Evolutionary conservation across 2,329 filamentous ascomycete genomes (phyloP), one percentile per base, ranked within the genome.

Genomic region (Xylaria polymorpha): DNA sequence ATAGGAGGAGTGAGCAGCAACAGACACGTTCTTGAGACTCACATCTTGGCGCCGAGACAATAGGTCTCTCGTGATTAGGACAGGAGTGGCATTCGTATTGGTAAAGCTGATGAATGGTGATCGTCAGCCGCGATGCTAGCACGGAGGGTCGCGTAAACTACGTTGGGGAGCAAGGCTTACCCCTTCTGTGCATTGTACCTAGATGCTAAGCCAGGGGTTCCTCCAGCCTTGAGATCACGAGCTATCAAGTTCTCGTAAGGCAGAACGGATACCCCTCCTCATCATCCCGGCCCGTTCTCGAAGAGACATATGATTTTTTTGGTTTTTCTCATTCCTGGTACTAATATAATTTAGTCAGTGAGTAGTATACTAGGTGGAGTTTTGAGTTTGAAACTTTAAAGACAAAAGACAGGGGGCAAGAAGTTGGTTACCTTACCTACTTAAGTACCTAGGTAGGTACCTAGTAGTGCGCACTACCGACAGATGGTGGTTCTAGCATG

Each of bases 31-130:
- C 29, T 61, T n/a, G 35, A 29, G 32, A 59, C 35, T 59, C 35
- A 29, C 59, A 53, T 66, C 67, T 69, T 67, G 67, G 67, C 67
- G 67, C 67, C 64, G 51, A 69, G 66, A 66, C 62, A 61, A 56
- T 44, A 39, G 37, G 35, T 9, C 44, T 58, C 57, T 50, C 66
- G 63, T 65, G 57, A 69, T 62, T 22, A 58, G 62, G 43, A 39
- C 12, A 20, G 56, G 22, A 51, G 39, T 37, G 44, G 59, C 22
- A 25, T 66, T 56, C 43, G 51, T 58, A 66, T 69, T 69, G 51
- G 44, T 69, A 66, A 66, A 25, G 62, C 59, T 69, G 67, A 69
- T 69, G 64, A 67, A 67, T 62, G 43, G 3, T 10, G 20, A 51
- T 61, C 62, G 58, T 61, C 48, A 58, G 58, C 58, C 35, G 20